Conservation (phyloP, 2,329 filamentous ascomycete species). For the Monosporascus sp. region DNA sequence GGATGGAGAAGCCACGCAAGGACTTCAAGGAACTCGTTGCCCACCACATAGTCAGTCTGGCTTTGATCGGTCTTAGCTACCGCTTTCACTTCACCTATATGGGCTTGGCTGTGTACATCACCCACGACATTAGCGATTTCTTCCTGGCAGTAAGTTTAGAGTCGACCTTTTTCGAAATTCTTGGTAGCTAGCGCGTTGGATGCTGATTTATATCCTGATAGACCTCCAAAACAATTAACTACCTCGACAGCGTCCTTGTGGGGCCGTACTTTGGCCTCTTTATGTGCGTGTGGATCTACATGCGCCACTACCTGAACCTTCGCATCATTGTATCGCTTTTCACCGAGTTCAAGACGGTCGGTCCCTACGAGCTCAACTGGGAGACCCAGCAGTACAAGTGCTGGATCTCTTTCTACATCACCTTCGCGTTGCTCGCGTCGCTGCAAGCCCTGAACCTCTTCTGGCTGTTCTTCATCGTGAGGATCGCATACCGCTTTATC, state of each 20-base stretch:
- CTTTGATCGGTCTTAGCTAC: slow-evolving; percentile 81
- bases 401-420: slow-evolving; percentile 62
- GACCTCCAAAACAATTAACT: slow-evolving; percentile 90
- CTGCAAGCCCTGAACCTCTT: slow-evolving; percentile 75
- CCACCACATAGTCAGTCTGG: slow-evolving; percentile 84
- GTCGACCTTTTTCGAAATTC: too few species aligned
- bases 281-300: slow-evolving; percentile 79
- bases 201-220: slow-evolving; percentile 28
- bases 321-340: slow-evolving; percentile 70
- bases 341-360: slow-evolving; percentile 68
- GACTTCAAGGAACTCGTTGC: slow-evolving; percentile 91
- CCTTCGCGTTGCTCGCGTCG: slow-evolving; percentile 55
- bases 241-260: slow-evolving; percentile 74
- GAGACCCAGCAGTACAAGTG: slow-evolving; percentile 73
- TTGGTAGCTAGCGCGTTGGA: background rate
- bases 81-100: slow-evolving; percentile 97
- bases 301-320: slow-evolving; percentile 81
- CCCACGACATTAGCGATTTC: slow-evolving; percentile 91
- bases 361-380: slow-evolving; percentile 73
- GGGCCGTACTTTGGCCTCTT: slow-evolving; percentile 80
- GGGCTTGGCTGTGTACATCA: slow-evolving; percentile 87
- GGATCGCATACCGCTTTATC: slow-evolving; percentile 68
- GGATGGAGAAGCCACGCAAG: slow-evolving; percentile 88
- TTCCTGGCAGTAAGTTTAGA: slow-evolving; percentile 72
- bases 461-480: slow-evolving; percentile 73